Base-by-base conservation (phyloP, 768 basidiomycete species). In the Kwoniella europaea region DNA sequence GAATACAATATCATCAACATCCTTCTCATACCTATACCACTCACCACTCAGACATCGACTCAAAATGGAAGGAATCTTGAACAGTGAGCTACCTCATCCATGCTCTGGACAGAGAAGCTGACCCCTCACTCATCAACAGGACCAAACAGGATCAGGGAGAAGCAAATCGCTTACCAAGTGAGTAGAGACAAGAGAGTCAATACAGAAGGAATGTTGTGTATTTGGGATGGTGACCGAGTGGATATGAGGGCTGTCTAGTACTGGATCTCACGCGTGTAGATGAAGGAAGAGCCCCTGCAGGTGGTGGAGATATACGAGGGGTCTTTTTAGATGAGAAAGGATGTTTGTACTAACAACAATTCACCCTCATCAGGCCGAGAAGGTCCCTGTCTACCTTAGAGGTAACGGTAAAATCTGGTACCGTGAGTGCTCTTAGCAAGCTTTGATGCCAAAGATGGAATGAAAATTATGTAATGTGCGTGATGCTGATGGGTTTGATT, bases 131-230 rank as follows among this genome's bases (percentile, higher is more conserved):
- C 24, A 61, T 43, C 46, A 53, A 22, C 54, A 79, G 78, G 72
- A 58, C 70, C 76, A 43, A 74, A 74, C 64, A 61, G 55, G 15
- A 65, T 79, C 54, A 54, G 71, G 72, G 74, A 70, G 56, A 79
- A 75, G 72, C 78, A 79, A 68, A 75, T 76, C 54, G 74, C 74
- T 50, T 63, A 74, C 29, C 78, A 76, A 67, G 75, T 76, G 41
- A 35, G 72, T 71, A 7, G 22, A 52, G 20, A 1, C 42, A 56
- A 12, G n/a, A 44, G 18, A 13, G 46, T 50, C 13, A 50, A 6
- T 16, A 50, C 46, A 50, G 18, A 6, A 50, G 46, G 46, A 50
- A 50, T 50, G 46, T 15, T 50, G 12, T 35, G 35, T 35, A 1
- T 35, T 35, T 35, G 35, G 35, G 35, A 35, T 35, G 35, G 35